Percentiles rank a stretch among this genome's conserved stretches.
phyloP scores from a whole-genome alignment of 306 rosid genomes.

The Astragalus glycyphyllos region DNA sequence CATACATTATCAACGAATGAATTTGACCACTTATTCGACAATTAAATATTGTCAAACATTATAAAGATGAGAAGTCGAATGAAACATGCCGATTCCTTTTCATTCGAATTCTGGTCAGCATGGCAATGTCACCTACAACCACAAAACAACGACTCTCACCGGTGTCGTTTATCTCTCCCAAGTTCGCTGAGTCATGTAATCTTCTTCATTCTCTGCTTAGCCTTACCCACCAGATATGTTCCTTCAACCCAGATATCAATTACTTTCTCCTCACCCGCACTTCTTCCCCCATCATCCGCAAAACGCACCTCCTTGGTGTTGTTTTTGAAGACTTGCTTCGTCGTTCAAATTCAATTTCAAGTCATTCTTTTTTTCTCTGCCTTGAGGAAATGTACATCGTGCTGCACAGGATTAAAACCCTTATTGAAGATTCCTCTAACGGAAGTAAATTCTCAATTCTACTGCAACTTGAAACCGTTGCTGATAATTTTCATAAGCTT shows the following conservation, averaged over 20 bases:
- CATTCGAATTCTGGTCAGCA: slow-evolving; percentile 9
- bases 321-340: slow-evolving; percentile 68
- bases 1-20: slow-evolving; percentile 5
- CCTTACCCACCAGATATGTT: slow-evolving; percentile 61
- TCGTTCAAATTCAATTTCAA: neutral
- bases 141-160: slow-evolving; percentile 71
- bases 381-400: slow-evolving; percentile 79
- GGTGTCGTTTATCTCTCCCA: slow-evolving; percentile 63
- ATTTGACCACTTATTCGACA: slow-evolving; percentile 32
- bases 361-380: slow-evolving; percentile 63
- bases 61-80: neutral
- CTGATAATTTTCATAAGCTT: slow-evolving; percentile 68
- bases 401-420: slow-evolving; percentile 68
- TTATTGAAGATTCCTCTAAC: slow-evolving; percentile 66
- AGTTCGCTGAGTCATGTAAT: slow-evolving; percentile 40
- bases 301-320: slow-evolving; percentile 59
- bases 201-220: slow-evolving; percentile 64
- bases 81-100: no score
- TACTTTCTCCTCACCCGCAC: slow-evolving; percentile 53
- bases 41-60: slow-evolving; percentile 26
- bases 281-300: slow-evolving; percentile 59
- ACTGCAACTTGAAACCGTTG: slow-evolving; percentile 57
- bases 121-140: slow-evolving; percentile 66
- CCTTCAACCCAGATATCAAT: slow-evolving; percentile 37
- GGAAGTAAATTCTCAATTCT: slow-evolving; percentile 74